Evolutionary conservation across 164 flowering plant genomes (phyloP).

Genomic region (Piper longum): DNA sequence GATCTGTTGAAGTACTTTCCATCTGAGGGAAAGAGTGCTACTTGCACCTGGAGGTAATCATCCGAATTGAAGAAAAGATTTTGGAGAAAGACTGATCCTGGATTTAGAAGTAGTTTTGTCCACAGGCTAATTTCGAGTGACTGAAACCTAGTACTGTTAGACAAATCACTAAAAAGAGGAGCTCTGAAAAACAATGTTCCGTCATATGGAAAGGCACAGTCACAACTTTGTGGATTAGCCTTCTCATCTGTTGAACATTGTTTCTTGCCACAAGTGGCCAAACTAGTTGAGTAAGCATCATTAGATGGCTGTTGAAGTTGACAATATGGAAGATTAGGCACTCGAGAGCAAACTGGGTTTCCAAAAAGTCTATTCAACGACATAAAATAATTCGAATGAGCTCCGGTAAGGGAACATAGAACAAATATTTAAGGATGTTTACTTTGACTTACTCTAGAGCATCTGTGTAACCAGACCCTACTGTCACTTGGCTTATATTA

Average conservation of each 20-base stretch:
- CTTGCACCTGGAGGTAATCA: conserved; percentile 53
- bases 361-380: conserved; percentile 38
- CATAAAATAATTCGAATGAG: background rate
- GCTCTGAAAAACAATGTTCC: conserved; percentile 68
- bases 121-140: conserved; percentile 59
- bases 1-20: conserved; percentile 54
- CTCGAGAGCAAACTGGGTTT: conserved; percentile 58
- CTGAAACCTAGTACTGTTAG: conserved; percentile 39
- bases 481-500: conserved; percentile 29
- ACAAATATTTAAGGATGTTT: background rate
- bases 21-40: conserved; percentile 52
- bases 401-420: background rate
- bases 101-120: conserved; percentile 40
- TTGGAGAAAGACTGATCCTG: conserved; percentile 63
- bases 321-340: conserved; percentile 34
- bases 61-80: conserved; percentile 47
- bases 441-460: conserved; percentile 41
- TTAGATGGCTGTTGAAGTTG: conserved; percentile 25
- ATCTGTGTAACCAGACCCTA: conserved; percentile 34
- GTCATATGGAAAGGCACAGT: conserved; percentile 61
- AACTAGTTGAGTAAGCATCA: conserved; percentile 46
- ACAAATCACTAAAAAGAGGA: conserved; percentile 55
- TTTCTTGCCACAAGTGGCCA: conserved; percentile 43
- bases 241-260: conserved; percentile 38
- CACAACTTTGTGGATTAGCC: conserved; percentile 69